Base-by-base conservation (phyloP, 805 yeast species). In the Saccharomycopsis sp. region DNA sequence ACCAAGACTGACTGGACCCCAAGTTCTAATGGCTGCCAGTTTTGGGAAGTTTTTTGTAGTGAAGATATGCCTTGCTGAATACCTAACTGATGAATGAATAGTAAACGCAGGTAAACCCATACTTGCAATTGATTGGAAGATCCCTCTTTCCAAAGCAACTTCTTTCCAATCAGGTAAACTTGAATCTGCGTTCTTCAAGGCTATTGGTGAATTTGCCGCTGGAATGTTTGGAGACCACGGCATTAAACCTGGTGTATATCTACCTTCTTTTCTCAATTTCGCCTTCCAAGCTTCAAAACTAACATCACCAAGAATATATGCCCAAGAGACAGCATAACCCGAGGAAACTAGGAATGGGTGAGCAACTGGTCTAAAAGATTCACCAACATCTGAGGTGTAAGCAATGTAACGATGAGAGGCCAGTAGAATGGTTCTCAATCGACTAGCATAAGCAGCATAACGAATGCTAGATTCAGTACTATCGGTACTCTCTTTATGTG, bases 21-120 rank as follows among this genome's bases (percentile, higher is more conserved):
- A 83, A 0, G 77, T 67, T 54, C 73, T 74, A 47, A 85, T 42
- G 1, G 63, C 46, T 44, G 68, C 67, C 9, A 32, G 41, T 48
- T 67, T 70, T 38, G 67, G 64, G 41, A 72, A 60, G 58, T 79
- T 77, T 59, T 79, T 79, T 48, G 59, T 55, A 20, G 28, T 50
- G 38, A 50, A 50, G 59, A 85, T 76, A 24, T 78, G 62, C 17
- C 65, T 45, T 2, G 85, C 79, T 1, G 87, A 76, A 57, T 84
- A 83, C 53, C 81, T 71, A 33, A 85, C 95, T 4, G 80, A 67
- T 2, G 83, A 71, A 59, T 85, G 95, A 54, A 85, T 85, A 4
- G 95, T 85, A 61, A 84, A 78, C 2, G 94, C 94, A 7, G 95
- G 95, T 34, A 85, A 68, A 13, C 85, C 90, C 93, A 85, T 85